Base-by-base conservation (phyloP, 1,284 basidiomycete species). In the Heterobasidion parviporum region DNA sequence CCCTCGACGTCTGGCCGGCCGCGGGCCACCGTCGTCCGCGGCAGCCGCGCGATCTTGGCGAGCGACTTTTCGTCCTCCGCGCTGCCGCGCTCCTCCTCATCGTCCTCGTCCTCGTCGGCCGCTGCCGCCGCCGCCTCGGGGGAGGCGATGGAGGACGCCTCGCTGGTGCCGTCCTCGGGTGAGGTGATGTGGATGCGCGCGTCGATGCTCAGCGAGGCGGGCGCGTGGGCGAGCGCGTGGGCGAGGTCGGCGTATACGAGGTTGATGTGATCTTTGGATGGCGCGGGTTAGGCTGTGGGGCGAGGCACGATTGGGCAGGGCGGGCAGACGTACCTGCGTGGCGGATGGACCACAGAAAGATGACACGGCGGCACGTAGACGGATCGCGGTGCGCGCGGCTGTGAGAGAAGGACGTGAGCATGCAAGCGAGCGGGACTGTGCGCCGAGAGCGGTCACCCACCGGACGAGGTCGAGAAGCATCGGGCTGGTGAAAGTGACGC, bases 341-440 rank as follows among this genome's bases (percentile, higher is more conserved):
- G 5, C 72, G 70, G 7, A 76, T 61, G 0, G 64, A 64, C 74
- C 74, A 75, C 18, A 76, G 64, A 52, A 76, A 72, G 1, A 72
- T 62, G 10, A 73, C 56, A n/a, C 62, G 59, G 7, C 65, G 67
- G 55, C 68, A 70, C 2, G 35, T 57, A 44, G 61, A 60, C 1
- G 54, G 43, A 18, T 63, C 59, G 6, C 57, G 57, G 32, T 65
- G 60, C 2, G 63, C 63, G n/a, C 62, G 60, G 50, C 74, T 74
- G 50, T n/a, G 54, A 53, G 35, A 5, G 54, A 53, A 36, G 5
- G 9, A 34, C 34, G 33, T 50, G 8, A 53, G 26, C 26, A 26
- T 26, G 26, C 50, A 44, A 32, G 12, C 9, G 18, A 10, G 18
- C 10, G 10, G 6, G n/a, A 2, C 14, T 47, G 34, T 44, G 12